Percentiles rank a stretch among this genome's conserved stretches.
Evolutionary conservation across 2,329 filamentous ascomycete species (phyloP).

Genomic region (Tolypocladium nubicola): DNA sequence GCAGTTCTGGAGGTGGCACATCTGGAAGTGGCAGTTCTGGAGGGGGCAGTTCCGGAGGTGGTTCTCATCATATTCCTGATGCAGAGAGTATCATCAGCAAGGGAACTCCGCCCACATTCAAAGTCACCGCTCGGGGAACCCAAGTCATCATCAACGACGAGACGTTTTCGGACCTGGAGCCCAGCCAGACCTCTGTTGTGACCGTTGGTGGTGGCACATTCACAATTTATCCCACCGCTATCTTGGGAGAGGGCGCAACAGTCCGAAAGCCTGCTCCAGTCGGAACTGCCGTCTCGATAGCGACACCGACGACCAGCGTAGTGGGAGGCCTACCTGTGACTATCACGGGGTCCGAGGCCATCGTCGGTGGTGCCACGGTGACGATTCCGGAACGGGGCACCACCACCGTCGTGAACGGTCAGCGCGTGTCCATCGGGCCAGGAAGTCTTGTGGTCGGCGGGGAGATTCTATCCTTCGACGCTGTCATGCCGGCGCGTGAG

Average conservation of each 20-base stretch:
- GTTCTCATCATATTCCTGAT: neutral
- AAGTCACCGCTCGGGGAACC: conserved; percentile 31
- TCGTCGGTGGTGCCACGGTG: conserved; percentile 32
- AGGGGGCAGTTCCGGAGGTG: neutral
- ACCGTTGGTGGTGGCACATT: conserved; percentile 31
- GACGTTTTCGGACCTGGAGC: conserved; percentile 29
- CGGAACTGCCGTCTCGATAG: conserved; percentile 17
- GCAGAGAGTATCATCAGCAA: conserved; percentile 1
- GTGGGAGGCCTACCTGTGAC: conserved; percentile 29
- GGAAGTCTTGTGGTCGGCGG: conserved; percentile 23
- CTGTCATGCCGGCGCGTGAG: conserved; percentile 17
- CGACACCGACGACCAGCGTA: conserved; percentile 24
- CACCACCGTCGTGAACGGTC: conserved; percentile 21
- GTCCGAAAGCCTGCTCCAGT: conserved; percentile 27
- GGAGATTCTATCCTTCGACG: conserved; percentile 25
- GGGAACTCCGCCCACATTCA: conserved; percentile 16
- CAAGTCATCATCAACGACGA: conserved; percentile 36
- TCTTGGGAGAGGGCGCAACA: conserved; percentile 33
- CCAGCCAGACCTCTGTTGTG: conserved; percentile 28
- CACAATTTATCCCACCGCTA: conserved; percentile 34
- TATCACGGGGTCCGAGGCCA: conserved; percentile 27
- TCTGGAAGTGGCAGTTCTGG: neutral
- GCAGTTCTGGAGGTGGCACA: too few species aligned
- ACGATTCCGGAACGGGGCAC: conserved; percentile 25
- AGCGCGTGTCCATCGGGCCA: conserved; percentile 22